These are phyloP conservation scores for Leishmania arabica DNA, from an alignment of 208 protist genomes.

Conservation along the genomic window DNA sequence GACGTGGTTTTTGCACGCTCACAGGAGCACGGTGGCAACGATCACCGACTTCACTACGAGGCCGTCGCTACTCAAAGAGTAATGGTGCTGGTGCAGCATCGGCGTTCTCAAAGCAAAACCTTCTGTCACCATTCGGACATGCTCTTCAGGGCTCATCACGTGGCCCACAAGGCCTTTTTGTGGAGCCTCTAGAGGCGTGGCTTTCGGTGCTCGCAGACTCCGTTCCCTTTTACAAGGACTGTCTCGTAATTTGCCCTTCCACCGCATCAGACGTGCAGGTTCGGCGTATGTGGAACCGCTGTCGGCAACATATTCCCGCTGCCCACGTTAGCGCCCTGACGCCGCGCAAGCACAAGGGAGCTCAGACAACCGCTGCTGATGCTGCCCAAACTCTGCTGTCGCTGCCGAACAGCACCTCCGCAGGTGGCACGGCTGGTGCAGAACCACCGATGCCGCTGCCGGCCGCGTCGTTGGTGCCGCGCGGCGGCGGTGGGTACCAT, in stretches of 20 bases:
- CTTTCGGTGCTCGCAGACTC: conserved; percentile 65
- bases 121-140: conserved; percentile 47
- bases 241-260: conserved; percentile 64
- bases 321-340: conserved; percentile 40
- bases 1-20: background rate
- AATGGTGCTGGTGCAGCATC: background rate
- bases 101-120: background rate
- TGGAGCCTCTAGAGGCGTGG: conserved; percentile 77
- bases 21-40: background rate
- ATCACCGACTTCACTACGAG: background rate
- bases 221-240: conserved; percentile 80
- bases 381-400: background rate
- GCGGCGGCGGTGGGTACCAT: no score
- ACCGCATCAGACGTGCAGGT: conserved; percentile 29
- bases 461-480: background rate
- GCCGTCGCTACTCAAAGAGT: background rate
- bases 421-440: no score
- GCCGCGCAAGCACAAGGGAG: background rate
- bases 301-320: conserved; percentile 49
- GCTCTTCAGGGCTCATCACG: conserved; percentile 59
- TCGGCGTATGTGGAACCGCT: conserved; percentile 37
- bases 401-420: background rate
- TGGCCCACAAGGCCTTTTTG: conserved; percentile 39
- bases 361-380: background rate
- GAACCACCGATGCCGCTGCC: background rate